Conservation (phyloP, 2,329 filamentous ascomycete genomes). For the Botryotinia narcissicola region DNA sequence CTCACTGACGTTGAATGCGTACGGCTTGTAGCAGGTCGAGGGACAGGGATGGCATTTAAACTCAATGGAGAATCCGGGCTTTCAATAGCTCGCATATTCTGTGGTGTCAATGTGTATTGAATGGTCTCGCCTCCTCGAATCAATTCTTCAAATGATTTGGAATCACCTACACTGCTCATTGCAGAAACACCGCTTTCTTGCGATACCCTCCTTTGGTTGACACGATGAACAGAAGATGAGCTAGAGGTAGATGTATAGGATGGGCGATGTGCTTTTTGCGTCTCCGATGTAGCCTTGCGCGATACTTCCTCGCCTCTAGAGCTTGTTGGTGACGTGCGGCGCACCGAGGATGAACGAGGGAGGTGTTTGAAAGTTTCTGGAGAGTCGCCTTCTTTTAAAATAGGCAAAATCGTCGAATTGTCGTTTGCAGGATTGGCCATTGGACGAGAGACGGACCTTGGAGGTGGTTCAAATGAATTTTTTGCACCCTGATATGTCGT, state of each 20-base stretch:
- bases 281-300: constrained; percentile 22
- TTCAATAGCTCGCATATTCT: constrained; percentile 74
- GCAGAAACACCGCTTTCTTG: constrained; percentile 49
- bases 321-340: constrained; percentile 26
- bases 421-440: neutral
- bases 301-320: constrained; percentile 21
- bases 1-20: constrained; percentile 34
- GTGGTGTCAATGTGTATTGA: constrained; percentile 77
- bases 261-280: constrained; percentile 24
- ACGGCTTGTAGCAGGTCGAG: constrained; percentile 29
- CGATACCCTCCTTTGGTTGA: constrained; percentile 55
- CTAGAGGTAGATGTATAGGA: constrained; percentile 51
- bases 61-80: constrained; percentile 47
- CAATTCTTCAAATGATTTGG: constrained; percentile 71
- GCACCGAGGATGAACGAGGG: constrained; percentile 8
- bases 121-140: constrained; percentile 81
- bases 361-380: neutral
- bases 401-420: neutral
- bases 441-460: constrained; percentile 14
- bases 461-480: constrained; percentile 9
- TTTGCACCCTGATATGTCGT: neutral
- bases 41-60: constrained; percentile 26
- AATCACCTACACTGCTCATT: constrained; percentile 52
- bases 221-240: constrained; percentile 47
- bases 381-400: constrained; percentile 3